A percentile compares a stretch with the other conserved stretches of the same genome.
These are phyloP conservation scores for Cladosporium sp. DNA, from an alignment of 2,329 filamentous ascomycete genomes.

Conservation along the genomic window DNA sequence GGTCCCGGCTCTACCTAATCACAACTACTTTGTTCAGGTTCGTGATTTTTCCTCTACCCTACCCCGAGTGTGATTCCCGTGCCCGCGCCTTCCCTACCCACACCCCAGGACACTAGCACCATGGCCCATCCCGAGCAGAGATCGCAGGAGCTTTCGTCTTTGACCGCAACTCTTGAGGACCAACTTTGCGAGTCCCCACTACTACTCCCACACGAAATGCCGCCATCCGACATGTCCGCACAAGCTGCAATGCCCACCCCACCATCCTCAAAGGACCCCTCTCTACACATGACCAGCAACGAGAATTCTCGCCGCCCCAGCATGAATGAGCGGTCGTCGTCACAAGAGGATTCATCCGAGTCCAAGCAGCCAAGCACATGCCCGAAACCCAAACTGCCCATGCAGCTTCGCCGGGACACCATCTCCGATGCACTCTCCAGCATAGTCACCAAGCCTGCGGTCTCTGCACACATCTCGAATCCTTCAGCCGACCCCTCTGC, in stretches of 20 bases:
- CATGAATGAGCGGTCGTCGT: constrained; percentile 5
- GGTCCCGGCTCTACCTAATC: constrained; percentile 87
- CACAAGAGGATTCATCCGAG: constrained; percentile 13
- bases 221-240: constrained; percentile 25
- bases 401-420: constrained; percentile 40
- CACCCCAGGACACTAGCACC: constrained; percentile 22
- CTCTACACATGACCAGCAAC: constrained; percentile 25
- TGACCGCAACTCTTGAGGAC: constrained; percentile 20
- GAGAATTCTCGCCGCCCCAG: constrained; percentile 17
- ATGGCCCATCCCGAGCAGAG: constrained; percentile 22
- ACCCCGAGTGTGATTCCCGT: constrained; percentile 6
- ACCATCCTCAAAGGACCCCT: constrained; percentile 45
- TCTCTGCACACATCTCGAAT: constrained; percentile 71
- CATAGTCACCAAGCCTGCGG: constrained; percentile 63
- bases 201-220: constrained; percentile 42
- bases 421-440: constrained; percentile 58
- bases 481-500: constrained; percentile 57
- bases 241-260: constrained; percentile 43
- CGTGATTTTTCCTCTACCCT: constrained; percentile 63
- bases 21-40: constrained; percentile 96
- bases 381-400: constrained; percentile 27
- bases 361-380: background rate
- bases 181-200: constrained; percentile 34
- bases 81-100: constrained; percentile 11
- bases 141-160: constrained; percentile 18